Evolutionary conservation across 148 eudicot species (phyloP).

Genomic region (Camellia granthamiana): DNA sequence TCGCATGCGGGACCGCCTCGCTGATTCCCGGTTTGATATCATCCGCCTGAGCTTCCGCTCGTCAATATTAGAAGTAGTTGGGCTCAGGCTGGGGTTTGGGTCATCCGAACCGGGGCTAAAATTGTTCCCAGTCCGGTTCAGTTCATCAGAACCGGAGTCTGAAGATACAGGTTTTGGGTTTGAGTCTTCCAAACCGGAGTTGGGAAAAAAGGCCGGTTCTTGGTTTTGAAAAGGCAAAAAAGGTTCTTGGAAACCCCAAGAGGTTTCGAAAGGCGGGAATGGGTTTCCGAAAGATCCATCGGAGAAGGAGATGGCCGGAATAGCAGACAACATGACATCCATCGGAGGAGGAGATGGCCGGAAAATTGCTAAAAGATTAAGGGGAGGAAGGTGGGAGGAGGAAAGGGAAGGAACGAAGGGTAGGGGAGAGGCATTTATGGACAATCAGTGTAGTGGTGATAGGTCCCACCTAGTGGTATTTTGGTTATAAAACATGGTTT

Average conservation of each 20-base stretch:
- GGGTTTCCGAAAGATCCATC: slow-evolving; percentile 32
- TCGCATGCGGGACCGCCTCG: slow-evolving; percentile 59
- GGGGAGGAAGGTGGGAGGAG: slow-evolving; percentile 40
- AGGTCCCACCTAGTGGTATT: slow-evolving; percentile 31
- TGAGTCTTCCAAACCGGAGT: slow-evolving; percentile 14
- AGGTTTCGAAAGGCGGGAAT: slow-evolving; percentile 16
- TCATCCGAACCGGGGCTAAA: slow-evolving; percentile 10
- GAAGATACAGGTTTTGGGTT: slow-evolving; percentile 5
- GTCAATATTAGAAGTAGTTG: slow-evolving; percentile 15
- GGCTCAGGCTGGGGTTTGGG: slow-evolving; percentile 8
- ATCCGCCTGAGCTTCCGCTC: slow-evolving; percentile 55
- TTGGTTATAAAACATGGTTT: slow-evolving; percentile 14
- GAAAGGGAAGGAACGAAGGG: slow-evolving; percentile 63
- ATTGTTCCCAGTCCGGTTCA: slow-evolving; percentile 2
- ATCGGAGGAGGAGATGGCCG: slow-evolving; percentile 24
- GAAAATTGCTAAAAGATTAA: slow-evolving; percentile 29
- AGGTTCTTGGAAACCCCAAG: slow-evolving; percentile 43
- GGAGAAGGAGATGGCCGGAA: slow-evolving; percentile 20
- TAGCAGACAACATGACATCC: slow-evolving; percentile 45
- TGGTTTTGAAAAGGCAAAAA: slow-evolving; percentile 17
- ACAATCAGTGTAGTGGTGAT: slow-evolving; percentile 10
- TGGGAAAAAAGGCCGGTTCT: slow-evolving; percentile 4
- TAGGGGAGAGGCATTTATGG: slow-evolving; percentile 46
- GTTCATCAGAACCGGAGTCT: slow-evolving; percentile 18
- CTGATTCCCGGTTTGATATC: slow-evolving; percentile 58